Evolutionary conservation across 2,329 filamentous ascomycete species (phyloP).

Genomic region (Leptographium flavum): DNA sequence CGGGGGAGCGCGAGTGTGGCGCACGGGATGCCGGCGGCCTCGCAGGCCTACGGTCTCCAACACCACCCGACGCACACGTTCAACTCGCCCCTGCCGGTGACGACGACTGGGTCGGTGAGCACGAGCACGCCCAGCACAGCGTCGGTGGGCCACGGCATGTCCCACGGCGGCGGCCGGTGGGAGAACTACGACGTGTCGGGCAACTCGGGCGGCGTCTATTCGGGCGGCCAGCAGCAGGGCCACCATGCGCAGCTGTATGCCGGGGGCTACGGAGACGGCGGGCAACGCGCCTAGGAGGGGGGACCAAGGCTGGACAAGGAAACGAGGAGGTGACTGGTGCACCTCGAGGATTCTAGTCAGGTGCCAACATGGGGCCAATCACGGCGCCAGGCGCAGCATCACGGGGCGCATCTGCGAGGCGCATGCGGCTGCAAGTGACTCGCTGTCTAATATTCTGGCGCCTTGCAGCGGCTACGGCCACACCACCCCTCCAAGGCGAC

Average conservation of each 20-base stretch:
- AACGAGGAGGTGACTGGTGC: not conserved
- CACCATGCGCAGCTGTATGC: slow-evolving; percentile 10
- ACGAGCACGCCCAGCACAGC: not conserved
- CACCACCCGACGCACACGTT: slow-evolving; percentile 31
- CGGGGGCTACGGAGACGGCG: slow-evolving; percentile 9
- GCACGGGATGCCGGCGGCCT: not conserved
- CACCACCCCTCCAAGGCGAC: no score
- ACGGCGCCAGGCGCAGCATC: slow-evolving; percentile 3
- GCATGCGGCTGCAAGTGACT: slow-evolving; percentile 1
- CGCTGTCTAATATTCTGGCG: slow-evolving; percentile 5
- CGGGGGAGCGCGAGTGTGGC: slow-evolving; percentile 6
- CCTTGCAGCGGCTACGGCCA: no score
- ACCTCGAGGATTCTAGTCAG: no score
- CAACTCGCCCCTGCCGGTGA: slow-evolving; percentile 9
- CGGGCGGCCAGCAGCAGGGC: slow-evolving; percentile 6
- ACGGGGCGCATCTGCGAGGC: slow-evolving; percentile 2
- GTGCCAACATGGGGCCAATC: slow-evolving; percentile 6
- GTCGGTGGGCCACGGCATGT: not conserved
- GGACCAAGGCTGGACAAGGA: no score
- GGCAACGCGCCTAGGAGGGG: slow-evolving; percentile 9
- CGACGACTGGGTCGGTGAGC: not conserved
- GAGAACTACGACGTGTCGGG: slow-evolving; percentile 9
- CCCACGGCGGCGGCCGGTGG: slow-evolving; percentile 6
- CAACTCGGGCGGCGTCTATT: not conserved
- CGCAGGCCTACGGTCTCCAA: slow-evolving; percentile 11